phyloP scores from a whole-genome alignment of 495 filamentous ascomycete genomes.

The Haplographium delicatum region DNA sequence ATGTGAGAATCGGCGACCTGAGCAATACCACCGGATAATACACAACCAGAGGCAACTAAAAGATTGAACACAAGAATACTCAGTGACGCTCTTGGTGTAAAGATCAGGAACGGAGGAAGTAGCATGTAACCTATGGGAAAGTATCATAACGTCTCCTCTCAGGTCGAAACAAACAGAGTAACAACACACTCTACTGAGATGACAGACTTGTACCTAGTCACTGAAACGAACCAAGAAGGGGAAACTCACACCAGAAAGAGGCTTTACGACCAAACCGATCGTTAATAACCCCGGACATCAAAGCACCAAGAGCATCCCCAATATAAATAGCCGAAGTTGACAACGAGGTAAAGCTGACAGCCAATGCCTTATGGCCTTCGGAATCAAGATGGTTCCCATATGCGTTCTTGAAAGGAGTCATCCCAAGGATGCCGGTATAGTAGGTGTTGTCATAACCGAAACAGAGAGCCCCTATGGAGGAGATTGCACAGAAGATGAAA shows the following conservation, averaged over 20 bases:
- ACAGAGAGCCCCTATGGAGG: too few species aligned
- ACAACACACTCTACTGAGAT: too few species aligned
- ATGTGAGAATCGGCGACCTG: constrained; percentile 12
- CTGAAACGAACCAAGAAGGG: too few species aligned
- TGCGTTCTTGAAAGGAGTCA: constrained; percentile 20
- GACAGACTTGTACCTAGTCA: too few species aligned
- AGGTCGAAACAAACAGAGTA: too few species aligned
- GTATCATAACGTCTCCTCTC: too few species aligned
- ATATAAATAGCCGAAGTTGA: constrained; percentile 26
- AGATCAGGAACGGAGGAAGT: too few species aligned
- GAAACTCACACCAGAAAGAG: constrained; percentile 18
- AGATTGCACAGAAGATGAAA: too few species aligned
- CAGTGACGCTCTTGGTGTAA: too few species aligned
- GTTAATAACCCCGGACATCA: constrained; percentile 22
- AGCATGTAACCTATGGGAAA: too few species aligned
- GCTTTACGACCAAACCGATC: constrained; percentile 24
- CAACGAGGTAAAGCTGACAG: constrained; percentile 16
- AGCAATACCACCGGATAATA: constrained; percentile 19
- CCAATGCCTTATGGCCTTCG: constrained; percentile 7
- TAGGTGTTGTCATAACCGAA: constrained; percentile 19
- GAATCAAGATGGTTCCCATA: constrained; percentile 14
- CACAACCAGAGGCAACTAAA: constrained; percentile 22
- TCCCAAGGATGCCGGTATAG: constrained; percentile 24
- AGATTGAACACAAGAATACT: too few species aligned
- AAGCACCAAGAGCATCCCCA: constrained; percentile 23